phyloP scores from a whole-genome alignment of 148 eudicot species.

The Camellia granthamiana region DNA sequence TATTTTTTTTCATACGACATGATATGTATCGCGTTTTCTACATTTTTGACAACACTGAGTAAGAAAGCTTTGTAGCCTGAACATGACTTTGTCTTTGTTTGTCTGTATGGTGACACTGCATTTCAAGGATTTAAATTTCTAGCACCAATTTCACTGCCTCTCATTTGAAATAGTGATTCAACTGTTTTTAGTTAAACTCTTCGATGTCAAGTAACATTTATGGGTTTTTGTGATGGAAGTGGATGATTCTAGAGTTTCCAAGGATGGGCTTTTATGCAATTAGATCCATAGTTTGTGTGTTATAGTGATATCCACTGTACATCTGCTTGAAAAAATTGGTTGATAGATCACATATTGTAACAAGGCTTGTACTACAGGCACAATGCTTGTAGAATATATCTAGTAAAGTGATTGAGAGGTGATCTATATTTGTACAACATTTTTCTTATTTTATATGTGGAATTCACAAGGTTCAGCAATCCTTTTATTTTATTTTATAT shows the following conservation, averaged over 20 bases:
- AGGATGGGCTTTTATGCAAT: not conserved
- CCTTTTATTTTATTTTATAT: too few species aligned
- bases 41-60: not conserved
- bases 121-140: not conserved
- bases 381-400: not conserved
- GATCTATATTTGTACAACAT: not conserved
- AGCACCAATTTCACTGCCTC: not conserved
- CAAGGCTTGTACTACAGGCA: not conserved
- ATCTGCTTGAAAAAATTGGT: not conserved
- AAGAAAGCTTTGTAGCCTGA: not conserved
- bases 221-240: not conserved
- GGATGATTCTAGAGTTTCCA: not conserved
- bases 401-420: not conserved
- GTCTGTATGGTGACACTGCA: not conserved
- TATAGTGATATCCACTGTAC: not conserved
- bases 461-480: too few species aligned
- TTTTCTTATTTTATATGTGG: not conserved
- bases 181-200: not conserved
- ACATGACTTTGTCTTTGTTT: conserved; percentile 7
- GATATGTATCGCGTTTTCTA: too few species aligned
- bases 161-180: not conserved
- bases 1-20: too few species aligned
- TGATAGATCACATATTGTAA: not conserved
- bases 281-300: not conserved
- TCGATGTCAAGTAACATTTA: not conserved